Base-by-base conservation (phyloP, 495 filamentous ascomycete species). In the Neurospora sp. region DNA sequence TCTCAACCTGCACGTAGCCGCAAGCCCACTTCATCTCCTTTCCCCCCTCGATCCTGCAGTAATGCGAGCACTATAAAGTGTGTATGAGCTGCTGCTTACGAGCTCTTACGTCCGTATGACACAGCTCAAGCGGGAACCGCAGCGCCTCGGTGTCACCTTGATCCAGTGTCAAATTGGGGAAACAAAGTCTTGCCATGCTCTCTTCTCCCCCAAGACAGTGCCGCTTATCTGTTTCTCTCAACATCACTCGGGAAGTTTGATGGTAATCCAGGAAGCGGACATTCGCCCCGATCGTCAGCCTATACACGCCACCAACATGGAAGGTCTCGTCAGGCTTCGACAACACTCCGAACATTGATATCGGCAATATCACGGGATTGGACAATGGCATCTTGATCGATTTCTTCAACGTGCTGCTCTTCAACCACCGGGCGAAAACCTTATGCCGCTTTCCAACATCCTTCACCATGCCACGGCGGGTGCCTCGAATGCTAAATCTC, bases 41-140 rank as follows among this genome's bases (percentile, higher is more conserved):
- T 70, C 38, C 27, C 62, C 66, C 41, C 73, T 78, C 79, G 81
- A 82, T 82, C 79, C 79, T 81, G 79, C 79, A 81, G 78, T 76
- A 71, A 70, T 72, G 77, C 77, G 77, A 72, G 59, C 69, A 78
- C 66, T 73, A 71, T 72, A 74, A 73, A 71, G 54, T 39, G 42
- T 54, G 37, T 41, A 23, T 42, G 39, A 31, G 71, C 70, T 70
- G 73, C 39, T 37, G 27, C 69, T 48, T 73, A 75, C 73, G 76
- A 74, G 76, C 72, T 79, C 73, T 78, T 78, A 78, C 79, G 78
- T 73, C 79, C 78, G 80, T 80, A 81, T 72, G 46, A 69, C n/a
- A 41, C 71, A 69, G 42, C 31, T 54, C 66, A 44, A 44, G 44
- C 37, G 71, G 62, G 62, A 69, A n/a, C 14, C n/a, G 11, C 48